Evolutionary conservation across 2,329 filamentous ascomycete genomes (phyloP).

Genomic region (Fonsecaea pedrosoi): DNA sequence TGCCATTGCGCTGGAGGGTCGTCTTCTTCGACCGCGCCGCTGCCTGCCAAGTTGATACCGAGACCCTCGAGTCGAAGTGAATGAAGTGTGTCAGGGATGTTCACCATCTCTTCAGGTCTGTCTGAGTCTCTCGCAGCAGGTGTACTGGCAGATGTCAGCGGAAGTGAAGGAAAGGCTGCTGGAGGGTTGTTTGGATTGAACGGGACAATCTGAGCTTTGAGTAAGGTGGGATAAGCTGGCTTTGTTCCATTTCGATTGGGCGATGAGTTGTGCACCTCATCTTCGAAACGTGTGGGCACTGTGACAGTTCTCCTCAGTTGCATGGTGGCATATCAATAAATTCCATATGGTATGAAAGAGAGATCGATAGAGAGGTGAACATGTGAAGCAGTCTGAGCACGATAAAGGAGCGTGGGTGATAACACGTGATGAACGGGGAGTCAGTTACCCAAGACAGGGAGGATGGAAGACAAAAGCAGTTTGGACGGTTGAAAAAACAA

Average conservation of each 20-base stretch:
- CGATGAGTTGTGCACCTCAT: slow-evolving; percentile 36
- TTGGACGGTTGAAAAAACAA: neutral
- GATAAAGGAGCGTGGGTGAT: slow-evolving; percentile 7
- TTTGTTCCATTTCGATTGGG: slow-evolving; percentile 29
- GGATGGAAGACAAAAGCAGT: slow-evolving; percentile 8
- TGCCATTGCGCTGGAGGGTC: neutral
- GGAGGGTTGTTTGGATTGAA: slow-evolving; percentile 51
- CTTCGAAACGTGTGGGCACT: slow-evolving; percentile 43
- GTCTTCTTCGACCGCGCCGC: neutral
- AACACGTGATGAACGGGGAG: slow-evolving; percentile 11
- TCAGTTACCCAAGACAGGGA: slow-evolving; percentile 18
- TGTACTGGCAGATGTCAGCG: slow-evolving; percentile 17
- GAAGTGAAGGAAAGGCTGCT: slow-evolving; percentile 52
- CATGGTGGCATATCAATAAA: slow-evolving; percentile 39
- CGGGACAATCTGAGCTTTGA: slow-evolving; percentile 22
- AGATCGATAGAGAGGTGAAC: slow-evolving; percentile 2
- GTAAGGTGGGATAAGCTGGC: slow-evolving; percentile 38
- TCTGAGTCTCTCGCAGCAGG: neutral
- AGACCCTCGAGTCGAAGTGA: neutral
- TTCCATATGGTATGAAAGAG: neutral
- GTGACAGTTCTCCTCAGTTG: slow-evolving; percentile 45
- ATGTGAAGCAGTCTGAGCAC: slow-evolving; percentile 8
- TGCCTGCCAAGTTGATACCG: neutral
- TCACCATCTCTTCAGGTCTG: neutral
- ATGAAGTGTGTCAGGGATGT: neutral